Percentiles rank a stretch among this genome's conserved stretches.
These are phyloP conservation scores for Aspergillus viridinutans DNA, from an alignment of 2,329 filamentous ascomycete genomes.

Conservation along the genomic window DNA sequence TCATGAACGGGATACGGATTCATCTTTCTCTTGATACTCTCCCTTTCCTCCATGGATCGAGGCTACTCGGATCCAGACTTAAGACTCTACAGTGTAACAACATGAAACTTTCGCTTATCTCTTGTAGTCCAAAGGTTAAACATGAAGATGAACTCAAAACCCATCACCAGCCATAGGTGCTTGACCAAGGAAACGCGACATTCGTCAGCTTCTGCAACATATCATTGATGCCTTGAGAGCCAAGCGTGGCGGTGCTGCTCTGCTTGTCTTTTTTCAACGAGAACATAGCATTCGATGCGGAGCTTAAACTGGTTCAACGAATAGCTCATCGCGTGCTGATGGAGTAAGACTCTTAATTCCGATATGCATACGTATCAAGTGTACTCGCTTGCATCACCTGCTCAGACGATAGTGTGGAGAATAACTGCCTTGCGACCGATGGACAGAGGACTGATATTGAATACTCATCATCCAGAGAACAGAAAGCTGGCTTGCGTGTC, in stretches of 20 bases:
- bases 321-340: not conserved
- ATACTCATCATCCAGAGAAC: not conserved
- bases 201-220: not conserved
- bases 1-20: constrained; percentile 17
- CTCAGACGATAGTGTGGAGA: not conserved
- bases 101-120: not conserved
- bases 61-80: not conserved
- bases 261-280: not conserved
- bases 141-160: not conserved
- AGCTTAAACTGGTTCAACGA: not conserved
- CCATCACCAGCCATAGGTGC: not conserved
- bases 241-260: not conserved
- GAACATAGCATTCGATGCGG: not conserved
- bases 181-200: not conserved
- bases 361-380: not conserved
- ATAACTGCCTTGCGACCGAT: not conserved
- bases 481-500: not conserved
- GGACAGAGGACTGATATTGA: not conserved
- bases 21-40: not conserved
- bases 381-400: not conserved
- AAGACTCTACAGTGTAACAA: not conserved
- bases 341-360: not conserved
- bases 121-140: not conserved
- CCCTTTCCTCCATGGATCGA: constrained; percentile 1
- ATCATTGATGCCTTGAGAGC: not conserved